Conservation (phyloP, 345 rosid genomes). For the Erucastrum elatum region DNA sequence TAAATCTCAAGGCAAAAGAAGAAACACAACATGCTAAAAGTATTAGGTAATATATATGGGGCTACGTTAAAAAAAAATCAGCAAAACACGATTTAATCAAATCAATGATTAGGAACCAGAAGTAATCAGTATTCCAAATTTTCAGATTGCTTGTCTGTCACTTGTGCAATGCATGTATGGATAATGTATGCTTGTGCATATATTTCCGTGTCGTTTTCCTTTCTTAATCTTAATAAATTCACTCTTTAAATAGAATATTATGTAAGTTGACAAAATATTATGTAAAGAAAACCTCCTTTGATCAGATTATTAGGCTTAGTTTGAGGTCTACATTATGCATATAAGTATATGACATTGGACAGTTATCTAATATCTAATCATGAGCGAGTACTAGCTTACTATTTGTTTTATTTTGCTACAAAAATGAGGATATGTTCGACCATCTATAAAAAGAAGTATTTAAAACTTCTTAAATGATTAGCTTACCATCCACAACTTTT, state of each 20-base stretch:
- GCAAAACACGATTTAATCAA: slow-evolving; percentile 13
- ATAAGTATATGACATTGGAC: slow-evolving; percentile 12
- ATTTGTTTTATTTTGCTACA: slow-evolving; percentile 18
- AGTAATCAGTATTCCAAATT: slow-evolving; percentile 19
- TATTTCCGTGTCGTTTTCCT: background rate
- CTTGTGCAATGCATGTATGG: slow-evolving; percentile 11
- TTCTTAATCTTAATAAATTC: background rate
- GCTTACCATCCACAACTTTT: slow-evolving; percentile 41
- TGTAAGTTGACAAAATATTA: background rate
- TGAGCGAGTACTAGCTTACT: slow-evolving; percentile 14
- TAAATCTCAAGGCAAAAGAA: background rate
- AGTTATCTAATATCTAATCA: slow-evolving; percentile 33
- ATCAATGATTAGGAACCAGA: slow-evolving; percentile 18
- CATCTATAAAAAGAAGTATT: slow-evolving; percentile 18
- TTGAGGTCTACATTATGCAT: background rate
- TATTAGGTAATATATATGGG: slow-evolving; percentile 3
- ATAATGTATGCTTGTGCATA: background rate
- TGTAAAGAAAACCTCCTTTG: background rate
- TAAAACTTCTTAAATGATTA: slow-evolving; percentile 35
- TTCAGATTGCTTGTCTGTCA: slow-evolving; percentile 11
- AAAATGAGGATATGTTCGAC: slow-evolving; percentile 19
- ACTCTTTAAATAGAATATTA: background rate
- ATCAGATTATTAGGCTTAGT: slow-evolving; percentile 15
- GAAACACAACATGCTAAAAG: background rate
- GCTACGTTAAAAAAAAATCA: background rate